phyloP scores from a whole-genome alignment of 257 asterid species.

The Solanum pinnatisectum region DNA sequence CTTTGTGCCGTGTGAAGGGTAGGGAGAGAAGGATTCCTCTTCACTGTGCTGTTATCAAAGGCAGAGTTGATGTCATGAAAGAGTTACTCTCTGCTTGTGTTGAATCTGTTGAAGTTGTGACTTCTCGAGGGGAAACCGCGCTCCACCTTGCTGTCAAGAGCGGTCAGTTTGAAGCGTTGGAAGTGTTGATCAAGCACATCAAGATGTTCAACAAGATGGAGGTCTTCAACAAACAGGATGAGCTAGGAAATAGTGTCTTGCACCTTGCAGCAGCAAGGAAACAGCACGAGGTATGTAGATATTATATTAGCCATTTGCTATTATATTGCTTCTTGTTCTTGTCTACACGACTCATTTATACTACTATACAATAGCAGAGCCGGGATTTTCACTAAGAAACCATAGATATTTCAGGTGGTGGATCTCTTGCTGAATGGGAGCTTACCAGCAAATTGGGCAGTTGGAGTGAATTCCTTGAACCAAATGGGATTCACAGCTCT shows the following conservation, averaged over 20 bases:
- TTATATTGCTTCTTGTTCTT: background rate
- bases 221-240: slow-evolving; percentile 14
- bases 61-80: slow-evolving; percentile 11
- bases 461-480: slow-evolving; percentile 35
- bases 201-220: slow-evolving; percentile 5
- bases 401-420: slow-evolving; percentile 16
- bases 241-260: slow-evolving; percentile 6
- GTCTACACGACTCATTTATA: background rate
- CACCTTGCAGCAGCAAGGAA: slow-evolving; percentile 27
- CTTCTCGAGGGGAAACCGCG: slow-evolving; percentile 23
- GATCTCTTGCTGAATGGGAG: slow-evolving; percentile 24
- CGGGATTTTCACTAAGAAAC: background rate
- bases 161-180: slow-evolving; percentile 6
- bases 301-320: background rate
- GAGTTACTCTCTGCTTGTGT: slow-evolving; percentile 5
- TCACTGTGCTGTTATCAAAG: slow-evolving; percentile 24
- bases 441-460: background rate
- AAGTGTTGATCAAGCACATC: slow-evolving; percentile 6
- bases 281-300: slow-evolving; percentile 29
- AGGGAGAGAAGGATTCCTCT: slow-evolving; percentile 30
- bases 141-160: slow-evolving; percentile 26
- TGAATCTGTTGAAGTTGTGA: slow-evolving; percentile 14
- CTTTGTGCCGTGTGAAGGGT: slow-evolving; percentile 24
- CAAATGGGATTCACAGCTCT: slow-evolving; percentile 31
- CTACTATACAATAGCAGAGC: background rate